These are phyloP conservation scores for Chrysopogon serrulatus DNA, from an alignment of 176 grass and related monocot genomes.

Conservation along the genomic window DNA sequence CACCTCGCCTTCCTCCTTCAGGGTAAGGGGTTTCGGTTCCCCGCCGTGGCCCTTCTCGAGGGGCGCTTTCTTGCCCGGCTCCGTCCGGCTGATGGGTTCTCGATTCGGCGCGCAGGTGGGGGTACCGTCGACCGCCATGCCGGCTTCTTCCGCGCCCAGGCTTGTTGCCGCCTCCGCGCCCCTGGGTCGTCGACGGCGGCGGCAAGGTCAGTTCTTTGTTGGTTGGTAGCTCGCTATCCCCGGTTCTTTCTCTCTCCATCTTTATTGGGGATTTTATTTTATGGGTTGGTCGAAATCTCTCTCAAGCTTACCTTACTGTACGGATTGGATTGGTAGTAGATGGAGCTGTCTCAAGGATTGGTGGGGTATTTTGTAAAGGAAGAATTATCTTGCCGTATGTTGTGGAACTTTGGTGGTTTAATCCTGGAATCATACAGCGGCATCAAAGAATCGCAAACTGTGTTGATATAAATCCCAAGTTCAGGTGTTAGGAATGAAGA, in stretches of 20 bases:
- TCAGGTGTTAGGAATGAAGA: background rate
- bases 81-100: conserved; percentile 13
- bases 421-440: background rate
- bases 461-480: background rate
- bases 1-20: conserved; percentile 10
- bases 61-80: background rate
- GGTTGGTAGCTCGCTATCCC: background rate
- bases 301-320: background rate
- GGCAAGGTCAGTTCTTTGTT: conserved; percentile 24
- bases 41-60: background rate
- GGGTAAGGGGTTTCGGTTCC: conserved; percentile 19
- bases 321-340: background rate
- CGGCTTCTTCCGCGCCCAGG: conserved; percentile 13
- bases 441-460: background rate
- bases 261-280: background rate
- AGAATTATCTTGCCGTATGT: background rate
- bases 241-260: background rate
- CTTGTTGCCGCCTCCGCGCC: conserved; percentile 6
- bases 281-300: background rate
- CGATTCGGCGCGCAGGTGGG: conserved; percentile 20
- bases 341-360: background rate
- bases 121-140: conserved; percentile 4
- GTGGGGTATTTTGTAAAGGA: background rate
- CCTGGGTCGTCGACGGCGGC: background rate
- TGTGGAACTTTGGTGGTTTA: background rate